Evolutionary conservation across 164 flowering plant species (phyloP).

Genomic region (Piper betle): DNA sequence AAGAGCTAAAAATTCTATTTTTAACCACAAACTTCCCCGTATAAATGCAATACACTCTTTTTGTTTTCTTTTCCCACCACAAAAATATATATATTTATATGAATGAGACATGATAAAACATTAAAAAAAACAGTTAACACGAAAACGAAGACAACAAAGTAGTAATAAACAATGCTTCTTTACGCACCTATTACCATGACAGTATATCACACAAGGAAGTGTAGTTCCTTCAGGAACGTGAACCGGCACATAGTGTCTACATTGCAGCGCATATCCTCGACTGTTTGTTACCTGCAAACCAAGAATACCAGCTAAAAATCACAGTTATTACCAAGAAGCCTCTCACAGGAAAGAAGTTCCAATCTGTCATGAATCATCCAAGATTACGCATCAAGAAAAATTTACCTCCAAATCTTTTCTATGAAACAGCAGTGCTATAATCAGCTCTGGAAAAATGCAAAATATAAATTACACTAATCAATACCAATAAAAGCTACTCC

Average conservation of each 20-base stretch:
- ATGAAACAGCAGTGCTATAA: conserved; percentile 57
- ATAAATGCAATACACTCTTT: too few species aligned
- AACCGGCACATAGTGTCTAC: conserved; percentile 85
- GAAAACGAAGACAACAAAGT: too few species aligned
- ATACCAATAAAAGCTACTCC: too few species aligned
- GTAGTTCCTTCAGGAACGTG: conserved; percentile 56
- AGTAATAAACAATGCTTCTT: conserved; percentile 1
- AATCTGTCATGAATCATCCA: not conserved
- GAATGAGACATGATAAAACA: too few species aligned
- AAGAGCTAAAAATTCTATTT: too few species aligned
- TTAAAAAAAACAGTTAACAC: too few species aligned
- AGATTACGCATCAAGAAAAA: not conserved
- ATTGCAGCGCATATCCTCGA: conserved; percentile 64
- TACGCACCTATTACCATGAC: conserved; percentile 94
- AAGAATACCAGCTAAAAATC: not conserved
- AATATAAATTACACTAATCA: too few species aligned
- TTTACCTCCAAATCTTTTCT: conserved; percentile 89
- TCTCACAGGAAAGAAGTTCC: too few species aligned
- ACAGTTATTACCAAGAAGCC: not conserved
- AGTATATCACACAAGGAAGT: conserved; percentile 94
- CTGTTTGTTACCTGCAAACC: conserved; percentile 61
- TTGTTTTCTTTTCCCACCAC: too few species aligned
- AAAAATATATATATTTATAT: too few species aligned
- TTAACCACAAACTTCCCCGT: too few species aligned
- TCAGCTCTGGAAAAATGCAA: conserved; percentile 49